These are phyloP conservation scores for Trichosporon asahii DNA, from an alignment of 1,284 basidiomycete genomes.

Conservation along the genomic window DNA sequence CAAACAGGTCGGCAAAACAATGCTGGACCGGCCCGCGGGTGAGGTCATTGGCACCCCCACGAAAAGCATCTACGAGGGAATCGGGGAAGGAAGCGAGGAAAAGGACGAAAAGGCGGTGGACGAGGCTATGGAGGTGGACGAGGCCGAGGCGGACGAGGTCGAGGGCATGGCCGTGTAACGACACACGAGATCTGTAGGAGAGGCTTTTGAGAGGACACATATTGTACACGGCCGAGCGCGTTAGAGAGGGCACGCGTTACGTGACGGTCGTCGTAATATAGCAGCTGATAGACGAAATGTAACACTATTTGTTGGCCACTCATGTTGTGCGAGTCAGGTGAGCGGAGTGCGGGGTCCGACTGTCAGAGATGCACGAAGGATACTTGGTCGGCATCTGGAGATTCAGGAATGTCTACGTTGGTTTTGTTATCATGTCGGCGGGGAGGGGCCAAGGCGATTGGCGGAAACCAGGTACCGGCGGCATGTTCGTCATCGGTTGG, in stretches of 20 bases:
- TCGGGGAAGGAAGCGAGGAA: slow-evolving; percentile 59
- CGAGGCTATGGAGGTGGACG: slow-evolving; percentile 36
- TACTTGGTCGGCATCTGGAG: background rate
- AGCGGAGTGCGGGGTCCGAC: background rate
- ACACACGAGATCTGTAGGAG: background rate
- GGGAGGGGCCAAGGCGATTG: background rate
- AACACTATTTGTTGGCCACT: background rate
- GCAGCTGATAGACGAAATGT: background rate
- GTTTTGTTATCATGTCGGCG: background rate
- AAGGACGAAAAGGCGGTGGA: slow-evolving; percentile 49
- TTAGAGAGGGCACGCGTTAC: background rate
- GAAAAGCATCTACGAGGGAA: slow-evolving; percentile 67
- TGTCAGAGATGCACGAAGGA: background rate
- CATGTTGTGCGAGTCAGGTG: background rate
- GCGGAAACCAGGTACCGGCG: background rate
- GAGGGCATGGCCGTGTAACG: slow-evolving; percentile 22
- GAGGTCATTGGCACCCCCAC: slow-evolving; percentile 70
- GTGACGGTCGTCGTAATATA: background rate
- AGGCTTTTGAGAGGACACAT: background rate
- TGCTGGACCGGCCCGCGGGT: slow-evolving; percentile 61
- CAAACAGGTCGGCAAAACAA: slow-evolving; percentile 65
- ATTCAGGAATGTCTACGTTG: background rate
- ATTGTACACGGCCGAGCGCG: background rate
- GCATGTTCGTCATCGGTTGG: slow-evolving; percentile 10
- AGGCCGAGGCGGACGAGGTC: slow-evolving; percentile 34